Base-by-base conservation (phyloP, 73 alveolate genomes). In the Halteria grandinella region DNA sequence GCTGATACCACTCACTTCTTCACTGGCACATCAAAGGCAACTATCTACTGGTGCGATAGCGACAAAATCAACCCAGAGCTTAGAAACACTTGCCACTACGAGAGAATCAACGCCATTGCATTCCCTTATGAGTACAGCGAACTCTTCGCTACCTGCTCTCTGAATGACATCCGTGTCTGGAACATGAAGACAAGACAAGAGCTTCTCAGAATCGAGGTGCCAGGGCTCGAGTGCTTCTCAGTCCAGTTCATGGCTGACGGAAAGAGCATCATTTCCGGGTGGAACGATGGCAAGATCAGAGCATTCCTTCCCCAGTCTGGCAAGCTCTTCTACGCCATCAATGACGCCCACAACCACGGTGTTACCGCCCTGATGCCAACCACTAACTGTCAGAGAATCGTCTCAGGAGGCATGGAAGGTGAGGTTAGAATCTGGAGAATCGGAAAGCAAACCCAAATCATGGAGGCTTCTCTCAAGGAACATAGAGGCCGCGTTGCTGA, bases 361-460 rank as follows among this genome's bases (percentile, higher is more conserved):
- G 92, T 94, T 23, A 93, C 97, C 25, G 96, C 97, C 18, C 79
- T 87, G 20, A 62, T 92, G 66, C 89, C 94, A 49, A 88, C 93
- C 74, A 79, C 77, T 73, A 80, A 83, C 69, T 79, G 96, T 63
- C 28, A 71, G 28, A 84, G 93, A 81, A 82, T 88, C n/a, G 89
- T 95, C n/a, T 88, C 98, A 12, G 98, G 98, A n/a, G 99, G 99
- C 47, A 91, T 94, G 89, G 97, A 95, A 79, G 99, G 99, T 20
- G 99, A 94, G 63, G 98, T 95, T 34, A 89, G 99, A 75, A 96
- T 95, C 59, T 95, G 98, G 98, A 94, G 91, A 62, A 94, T 95
- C 41, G 95, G 90, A 34, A 87, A 76, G 62, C 75, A 82, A 85
- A 88, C 97, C 29, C 86, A 91, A 73, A 88, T 80, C 32, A 93